Percentiles rank a stretch among this genome's conserved stretches.
phyloP scores from a whole-genome alignment of 306 rosid genomes.

The Ormosia emarginata region DNA sequence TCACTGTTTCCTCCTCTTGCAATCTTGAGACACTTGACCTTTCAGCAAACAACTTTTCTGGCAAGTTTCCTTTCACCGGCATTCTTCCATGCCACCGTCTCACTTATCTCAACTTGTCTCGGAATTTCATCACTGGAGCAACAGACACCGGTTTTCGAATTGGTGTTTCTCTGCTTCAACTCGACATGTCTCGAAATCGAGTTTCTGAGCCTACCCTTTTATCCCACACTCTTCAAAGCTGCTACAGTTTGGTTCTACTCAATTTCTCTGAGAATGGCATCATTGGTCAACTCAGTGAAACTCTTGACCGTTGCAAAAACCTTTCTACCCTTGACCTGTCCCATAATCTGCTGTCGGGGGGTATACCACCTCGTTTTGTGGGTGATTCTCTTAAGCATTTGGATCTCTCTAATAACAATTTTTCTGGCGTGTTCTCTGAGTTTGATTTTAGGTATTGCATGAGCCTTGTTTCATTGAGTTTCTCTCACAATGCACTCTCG shows the following conservation, averaged over 20 bases:
- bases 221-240: slow-evolving; percentile 18
- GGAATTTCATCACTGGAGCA: slow-evolving; percentile 15
- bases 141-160: neutral
- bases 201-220: slow-evolving; percentile 36
- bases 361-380: slow-evolving; percentile 36
- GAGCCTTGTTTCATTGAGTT: slow-evolving; percentile 38
- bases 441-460: slow-evolving; percentile 43
- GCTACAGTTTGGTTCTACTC: slow-evolving; percentile 33
- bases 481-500: slow-evolving; percentile 41
- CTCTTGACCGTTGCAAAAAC: slow-evolving; percentile 21
- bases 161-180: slow-evolving; percentile 36
- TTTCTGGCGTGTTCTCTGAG: slow-evolving; percentile 36
- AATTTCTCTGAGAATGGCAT: slow-evolving; percentile 53
- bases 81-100: too few species aligned
- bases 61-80: too few species aligned
- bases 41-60: too few species aligned
- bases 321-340: slow-evolving; percentile 51
- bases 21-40: too few species aligned
- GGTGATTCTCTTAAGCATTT: slow-evolving; percentile 35
- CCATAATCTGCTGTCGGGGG: slow-evolving; percentile 42
- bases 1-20: too few species aligned
- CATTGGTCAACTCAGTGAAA: slow-evolving; percentile 34
- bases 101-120: too few species aligned
- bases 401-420: slow-evolving; percentile 63
- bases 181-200: slow-evolving; percentile 53